phyloP scores from a whole-genome alignment of 805 yeast species.

The Candida montana region DNA sequence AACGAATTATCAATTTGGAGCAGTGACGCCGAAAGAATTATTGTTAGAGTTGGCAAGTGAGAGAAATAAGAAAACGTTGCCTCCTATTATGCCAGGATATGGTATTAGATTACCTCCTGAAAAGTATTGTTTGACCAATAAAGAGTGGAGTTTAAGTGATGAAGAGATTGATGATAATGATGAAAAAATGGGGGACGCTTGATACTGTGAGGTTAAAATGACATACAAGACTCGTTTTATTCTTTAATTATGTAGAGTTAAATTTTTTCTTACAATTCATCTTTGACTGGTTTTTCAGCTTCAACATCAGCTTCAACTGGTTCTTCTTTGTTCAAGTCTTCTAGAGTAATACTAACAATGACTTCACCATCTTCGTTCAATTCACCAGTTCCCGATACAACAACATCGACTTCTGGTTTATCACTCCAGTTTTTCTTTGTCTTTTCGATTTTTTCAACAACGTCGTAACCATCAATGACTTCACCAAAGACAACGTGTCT shows the following conservation, averaged over 20 bases:
- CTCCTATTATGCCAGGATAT: slow-evolving; percentile 86
- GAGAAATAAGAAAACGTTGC: slow-evolving; percentile 81
- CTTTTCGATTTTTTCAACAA: slow-evolving; percentile 67
- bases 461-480: slow-evolving; percentile 83
- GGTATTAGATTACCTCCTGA: slow-evolving; percentile 96
- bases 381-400: slow-evolving; percentile 70
- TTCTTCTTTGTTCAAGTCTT: slow-evolving; percentile 1
- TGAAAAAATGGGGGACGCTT: slow-evolving; percentile 2
- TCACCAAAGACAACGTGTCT: slow-evolving; percentile 96
- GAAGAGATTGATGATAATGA: slow-evolving; percentile 26
- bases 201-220: background rate
- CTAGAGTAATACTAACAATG: slow-evolving; percentile 19
- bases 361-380: slow-evolving; percentile 33
- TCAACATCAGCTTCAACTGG: slow-evolving; percentile 14
- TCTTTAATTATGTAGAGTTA: too few species aligned
- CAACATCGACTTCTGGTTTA: slow-evolving; percentile 61
- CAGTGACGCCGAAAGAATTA: slow-evolving; percentile 90
- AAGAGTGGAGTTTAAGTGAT: slow-evolving; percentile 64
- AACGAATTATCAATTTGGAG: slow-evolving; percentile 94
- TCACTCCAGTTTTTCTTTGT: slow-evolving; percentile 68
- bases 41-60: slow-evolving; percentile 88
- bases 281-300: slow-evolving; percentile 23
- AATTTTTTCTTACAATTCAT: slow-evolving; percentile 37
- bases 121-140: slow-evolving; percentile 87
- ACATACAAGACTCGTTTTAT: background rate